phyloP scores from a whole-genome alignment of 2,329 filamentous ascomycete genomes.

The Alternaria sp. region DNA sequence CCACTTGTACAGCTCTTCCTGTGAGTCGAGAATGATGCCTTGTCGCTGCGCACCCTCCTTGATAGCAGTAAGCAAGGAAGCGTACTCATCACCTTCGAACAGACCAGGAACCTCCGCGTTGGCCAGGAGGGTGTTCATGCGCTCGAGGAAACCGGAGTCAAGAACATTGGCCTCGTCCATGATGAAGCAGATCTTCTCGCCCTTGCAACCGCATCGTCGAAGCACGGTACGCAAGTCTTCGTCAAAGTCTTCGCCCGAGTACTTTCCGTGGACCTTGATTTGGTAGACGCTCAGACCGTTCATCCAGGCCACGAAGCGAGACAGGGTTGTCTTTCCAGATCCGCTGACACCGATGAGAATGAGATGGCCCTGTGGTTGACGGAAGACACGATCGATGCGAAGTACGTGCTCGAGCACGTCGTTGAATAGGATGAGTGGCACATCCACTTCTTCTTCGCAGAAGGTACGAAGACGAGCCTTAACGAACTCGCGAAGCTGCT shows the following conservation, averaged over 20 bases:
- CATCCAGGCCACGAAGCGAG: conserved; percentile 99
- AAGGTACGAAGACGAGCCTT: conserved; percentile 97
- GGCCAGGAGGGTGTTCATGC: conserved; percentile 98
- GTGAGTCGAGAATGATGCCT: conserved; percentile 91
- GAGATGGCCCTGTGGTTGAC: conserved; percentile 96
- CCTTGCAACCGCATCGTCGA: conserved; percentile 92
- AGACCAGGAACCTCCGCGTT: conserved; percentile 99
- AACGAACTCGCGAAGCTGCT: conserved; percentile 94
- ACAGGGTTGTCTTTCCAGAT: conserved; percentile 97
- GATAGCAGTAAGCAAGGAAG: conserved; percentile 98
- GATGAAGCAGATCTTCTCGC: conserved; percentile 99
- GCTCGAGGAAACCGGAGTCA: conserved; percentile 96
- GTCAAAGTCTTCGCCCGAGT: conserved; percentile 97
- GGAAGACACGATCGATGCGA: conserved; percentile 97
- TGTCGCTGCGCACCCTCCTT: conserved; percentile 98
- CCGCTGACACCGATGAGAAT: conserved; percentile 99
- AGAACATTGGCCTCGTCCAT: conserved; percentile 99
- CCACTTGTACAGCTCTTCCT: conserved; percentile 99
- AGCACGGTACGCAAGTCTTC: conserved; percentile 95
- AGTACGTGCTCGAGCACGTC: conserved; percentile 98
- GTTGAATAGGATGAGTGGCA: conserved; percentile 98
- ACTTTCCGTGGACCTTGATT: conserved; percentile 99
- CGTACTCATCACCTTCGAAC: conserved; percentile 98
- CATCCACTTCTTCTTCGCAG: conserved; percentile 99
- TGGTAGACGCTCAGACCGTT: conserved; percentile 99